Evolutionary conservation across 768 basidiomycete species (phyloP).

Genomic region (Boletales sp.): DNA sequence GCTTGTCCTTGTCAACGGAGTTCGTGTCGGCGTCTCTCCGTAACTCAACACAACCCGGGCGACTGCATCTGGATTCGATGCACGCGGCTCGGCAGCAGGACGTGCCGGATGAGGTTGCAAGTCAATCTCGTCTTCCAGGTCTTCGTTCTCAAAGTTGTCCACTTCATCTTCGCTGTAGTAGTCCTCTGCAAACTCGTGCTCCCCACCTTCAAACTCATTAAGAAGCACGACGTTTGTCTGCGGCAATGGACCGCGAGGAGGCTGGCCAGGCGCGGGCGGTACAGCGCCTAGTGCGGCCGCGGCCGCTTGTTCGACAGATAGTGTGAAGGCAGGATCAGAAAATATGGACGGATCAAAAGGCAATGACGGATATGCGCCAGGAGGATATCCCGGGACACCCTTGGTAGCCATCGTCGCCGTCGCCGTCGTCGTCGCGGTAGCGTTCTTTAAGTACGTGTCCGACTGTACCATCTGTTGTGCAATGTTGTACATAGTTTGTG

Average conservation of each 20-base stretch:
- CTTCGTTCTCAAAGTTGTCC: slow-evolving; percentile 40
- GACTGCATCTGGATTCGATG: slow-evolving; percentile 24
- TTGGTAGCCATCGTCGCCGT: slow-evolving; percentile 33
- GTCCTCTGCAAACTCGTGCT: slow-evolving; percentile 37
- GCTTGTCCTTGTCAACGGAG: slow-evolving; percentile 5
- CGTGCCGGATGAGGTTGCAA: slow-evolving; percentile 23
- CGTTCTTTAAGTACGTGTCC: slow-evolving; percentile 35
- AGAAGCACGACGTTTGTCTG: slow-evolving; percentile 37
- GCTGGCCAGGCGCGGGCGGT: slow-evolving; percentile 29
- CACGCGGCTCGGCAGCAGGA: neutral
- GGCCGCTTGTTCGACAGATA: slow-evolving; percentile 48
- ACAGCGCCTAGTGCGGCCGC: slow-evolving; percentile 32
- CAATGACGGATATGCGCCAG: slow-evolving; percentile 39
- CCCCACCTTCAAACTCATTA: slow-evolving; percentile 35
- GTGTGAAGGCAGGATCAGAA: slow-evolving; percentile 49
- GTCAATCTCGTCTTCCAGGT: slow-evolving; percentile 30
- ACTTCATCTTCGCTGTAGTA: slow-evolving; percentile 47
- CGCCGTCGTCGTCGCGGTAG: slow-evolving; percentile 27
- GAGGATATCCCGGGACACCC: slow-evolving; percentile 36
- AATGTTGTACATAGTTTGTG: slow-evolving; percentile 63
- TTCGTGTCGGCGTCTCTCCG: slow-evolving; percentile 28
- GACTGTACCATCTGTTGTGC: slow-evolving; percentile 63
- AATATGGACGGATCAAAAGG: slow-evolving; percentile 54
- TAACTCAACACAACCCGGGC: slow-evolving; percentile 42
- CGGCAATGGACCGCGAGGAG: slow-evolving; percentile 30